Evolutionary conservation across 768 basidiomycete genomes (phyloP).

Genomic region (Termitomyces sp.): DNA sequence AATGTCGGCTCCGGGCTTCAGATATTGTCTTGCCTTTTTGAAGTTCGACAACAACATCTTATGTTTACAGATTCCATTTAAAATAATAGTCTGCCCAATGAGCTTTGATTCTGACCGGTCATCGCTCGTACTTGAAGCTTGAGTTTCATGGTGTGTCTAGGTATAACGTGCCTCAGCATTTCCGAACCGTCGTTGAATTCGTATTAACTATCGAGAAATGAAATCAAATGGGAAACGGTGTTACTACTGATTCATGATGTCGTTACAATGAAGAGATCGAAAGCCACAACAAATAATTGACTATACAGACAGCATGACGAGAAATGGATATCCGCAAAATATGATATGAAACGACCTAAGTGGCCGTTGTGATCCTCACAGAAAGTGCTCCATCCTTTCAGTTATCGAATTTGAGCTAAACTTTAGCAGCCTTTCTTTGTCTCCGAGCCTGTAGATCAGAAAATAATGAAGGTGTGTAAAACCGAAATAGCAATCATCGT

Average conservation of each 20-base stretch:
- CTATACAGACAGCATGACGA: slow-evolving; percentile 11
- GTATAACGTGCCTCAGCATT: no score
- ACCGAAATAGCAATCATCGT: not conserved
- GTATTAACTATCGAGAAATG: not conserved
- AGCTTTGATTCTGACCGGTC: no score
- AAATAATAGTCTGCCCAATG: no score
- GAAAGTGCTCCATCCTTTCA: not conserved
- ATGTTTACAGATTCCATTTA: no score
- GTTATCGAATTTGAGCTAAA: slow-evolving; percentile 9
- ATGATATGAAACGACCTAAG: not conserved
- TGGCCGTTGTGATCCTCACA: not conserved
- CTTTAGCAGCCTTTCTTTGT: slow-evolving; percentile 13
- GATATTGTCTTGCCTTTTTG: no score
- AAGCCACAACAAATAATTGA: slow-evolving; percentile 7
- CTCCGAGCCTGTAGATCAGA: slow-evolving; percentile 12
- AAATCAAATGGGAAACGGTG: not conserved
- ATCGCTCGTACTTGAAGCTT: no score
- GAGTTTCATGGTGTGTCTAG: no score
- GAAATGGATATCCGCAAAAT: not conserved
- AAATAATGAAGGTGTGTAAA: not conserved
- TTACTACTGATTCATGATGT: not conserved
- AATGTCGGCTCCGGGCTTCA: no score
- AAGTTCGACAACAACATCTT: no score
- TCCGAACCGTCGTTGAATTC: not conserved
- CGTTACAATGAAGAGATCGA: not conserved